Base-by-base conservation (phyloP, 2,329 filamentous ascomycete genomes). In the Fonsecaea pedrosoi region DNA sequence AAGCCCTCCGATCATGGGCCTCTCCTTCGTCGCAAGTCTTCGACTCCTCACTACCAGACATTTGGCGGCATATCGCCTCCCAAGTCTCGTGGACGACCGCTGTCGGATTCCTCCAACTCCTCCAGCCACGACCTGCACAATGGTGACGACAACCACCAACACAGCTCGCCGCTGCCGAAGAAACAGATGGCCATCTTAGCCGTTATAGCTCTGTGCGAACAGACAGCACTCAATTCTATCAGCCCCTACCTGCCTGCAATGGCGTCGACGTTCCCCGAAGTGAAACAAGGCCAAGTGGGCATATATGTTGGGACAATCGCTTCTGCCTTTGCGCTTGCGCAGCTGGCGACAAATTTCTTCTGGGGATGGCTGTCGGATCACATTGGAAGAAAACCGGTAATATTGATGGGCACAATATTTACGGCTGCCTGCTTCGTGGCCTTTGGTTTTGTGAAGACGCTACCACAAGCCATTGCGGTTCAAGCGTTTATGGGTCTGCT, bases 211-310 rank as follows among this genome's bases (percentile, higher is more conserved):
- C 84, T 99, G 25, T 91, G 92, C 62, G 95, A 99, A 77, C 95
- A 99, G 82, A 98, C 94, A 0, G 95, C 95, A 0, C 86, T 99
- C 75, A 99, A 99, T 78, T 97, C 93, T 25, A 97, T 99, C 74
- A 91, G 90, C 10, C 95, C 95, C 0, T 99, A 99, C 78, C 86
- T 99, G 1, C 95, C 95, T 0, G 87, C 93, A 73, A 98, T 99
- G 94, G 89, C 94, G 1, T 87, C 88, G 25, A 89, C 88, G 0
- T 98, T 98, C 76, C 91, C 92, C 1, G 92, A 92, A 69, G 89
- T 97, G 21, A 85, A 90, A 21, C 79, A 85, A 1, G 84, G 83
- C 5, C 83, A 93, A 73, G 90, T 90, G 37, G 95, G 94, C 0
- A 77, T 98, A 50, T 98, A 96, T 76, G 93, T 98, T 0, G 95